Base-by-base conservation (phyloP, 805 yeast species). In the Lipomyces spencermartinsiae region DNA sequence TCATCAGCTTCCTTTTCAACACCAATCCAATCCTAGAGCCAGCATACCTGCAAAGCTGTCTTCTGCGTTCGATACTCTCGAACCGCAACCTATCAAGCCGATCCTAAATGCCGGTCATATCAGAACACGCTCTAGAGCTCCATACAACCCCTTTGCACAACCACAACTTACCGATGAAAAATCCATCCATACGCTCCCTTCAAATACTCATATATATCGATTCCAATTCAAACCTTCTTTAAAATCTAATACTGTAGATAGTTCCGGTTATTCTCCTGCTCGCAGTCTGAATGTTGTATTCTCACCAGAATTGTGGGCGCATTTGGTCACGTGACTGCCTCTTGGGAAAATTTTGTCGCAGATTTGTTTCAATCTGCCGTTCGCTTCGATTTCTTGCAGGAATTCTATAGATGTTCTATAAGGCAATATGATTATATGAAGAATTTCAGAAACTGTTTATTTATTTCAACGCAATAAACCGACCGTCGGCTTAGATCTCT, bases 51-150 rank as follows among this genome's bases (percentile, higher is more conserved):
- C 85, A 81, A 43, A 78, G 80, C 57, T 80, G 82, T 34, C 83
- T 76, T 65, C 85, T 78, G 70, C 79, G 78, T 61, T 83, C 86
- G 46, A 84, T 79, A 33, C 84, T 79, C 62, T 83, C 86, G 46
- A 79, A 74, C 34, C 86, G 83, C 63, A 83, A 78, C 67, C 81
- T 73, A 61, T 81, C 83, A 80, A 81, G 77, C 46, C 67, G 71
- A 58, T 69, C 72, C 72, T 69, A 39, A 14, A 16, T n/a, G 16
- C 29, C 14, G 25, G 25, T 10, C 54, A 12, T 37, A 53, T 61
- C 56, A 58, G 58, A 58, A 58, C 31, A 10, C 57, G 34, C 46
- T 25, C 29, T 25, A 35, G 39, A 55, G 12, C 22, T 8, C n/a
- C 19, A 1, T 16, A n/a, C 49, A 1, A 12, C 63, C 9, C 7